phyloP scores from a whole-genome alignment of 2,329 filamentous ascomycete genomes.

The Botryotinia narcissicola region DNA sequence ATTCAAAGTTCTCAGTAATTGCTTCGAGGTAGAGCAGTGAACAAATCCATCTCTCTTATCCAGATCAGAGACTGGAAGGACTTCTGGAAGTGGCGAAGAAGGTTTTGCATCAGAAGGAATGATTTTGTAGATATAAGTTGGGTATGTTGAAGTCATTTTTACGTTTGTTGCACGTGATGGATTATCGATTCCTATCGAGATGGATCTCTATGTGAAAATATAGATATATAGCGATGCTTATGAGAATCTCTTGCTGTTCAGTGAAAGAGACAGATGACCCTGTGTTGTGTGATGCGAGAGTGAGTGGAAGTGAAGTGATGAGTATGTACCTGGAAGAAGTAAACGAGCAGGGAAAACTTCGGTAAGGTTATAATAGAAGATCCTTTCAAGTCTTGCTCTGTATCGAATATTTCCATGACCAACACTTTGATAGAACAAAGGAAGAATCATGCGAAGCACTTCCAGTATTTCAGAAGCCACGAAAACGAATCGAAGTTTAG shows the following conservation, averaged over 20 bases:
- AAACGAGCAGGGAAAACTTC: not conserved
- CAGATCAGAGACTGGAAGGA: conserved; percentile 34
- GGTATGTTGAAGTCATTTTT: conserved; percentile 27
- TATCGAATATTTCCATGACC: no score
- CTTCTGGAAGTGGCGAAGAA: conserved; percentile 29
- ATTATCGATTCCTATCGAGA: not conserved
- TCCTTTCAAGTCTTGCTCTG: not conserved
- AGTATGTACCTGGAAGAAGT: not conserved
- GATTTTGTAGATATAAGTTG: conserved; percentile 38
- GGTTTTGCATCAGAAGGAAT: conserved; percentile 30
- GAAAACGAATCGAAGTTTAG: no score
- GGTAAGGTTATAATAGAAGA: no score
- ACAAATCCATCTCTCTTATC: conserved; percentile 35
- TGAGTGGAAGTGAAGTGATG: no score
- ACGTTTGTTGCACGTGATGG: not conserved
- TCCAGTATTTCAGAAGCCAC: not conserved
- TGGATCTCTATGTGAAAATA: not conserved
- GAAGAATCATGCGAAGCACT: not conserved
- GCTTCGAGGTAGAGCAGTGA: conserved; percentile 32
- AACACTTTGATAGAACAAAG: not conserved
- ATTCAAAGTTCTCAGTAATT: conserved; percentile 33
- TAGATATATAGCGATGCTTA: not conserved
- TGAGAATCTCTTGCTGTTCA: not conserved
- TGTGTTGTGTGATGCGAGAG: not conserved
- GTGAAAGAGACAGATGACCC: not conserved